Evolutionary conservation across 164 flowering plant genomes (phyloP).

Genomic region (Santalum album): DNA sequence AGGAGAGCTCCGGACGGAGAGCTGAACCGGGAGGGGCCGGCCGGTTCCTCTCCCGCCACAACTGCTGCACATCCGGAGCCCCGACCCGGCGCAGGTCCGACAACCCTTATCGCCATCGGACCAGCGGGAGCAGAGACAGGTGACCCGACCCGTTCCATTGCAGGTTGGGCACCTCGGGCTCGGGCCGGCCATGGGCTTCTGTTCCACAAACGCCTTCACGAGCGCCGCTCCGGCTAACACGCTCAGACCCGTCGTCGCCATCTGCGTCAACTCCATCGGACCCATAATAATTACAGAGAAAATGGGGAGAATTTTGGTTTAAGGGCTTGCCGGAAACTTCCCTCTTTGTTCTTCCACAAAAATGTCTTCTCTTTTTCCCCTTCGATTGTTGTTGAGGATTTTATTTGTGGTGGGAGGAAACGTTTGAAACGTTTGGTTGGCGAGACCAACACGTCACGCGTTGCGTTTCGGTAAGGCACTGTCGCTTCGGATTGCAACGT

Average conservation of each 20-base stretch:
- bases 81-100: slow-evolving; percentile 81
- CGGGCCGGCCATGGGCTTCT: slow-evolving; percentile 71
- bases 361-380: too few species aligned
- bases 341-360: too few species aligned
- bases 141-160: slow-evolving; percentile 80
- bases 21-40: slow-evolving; percentile 70
- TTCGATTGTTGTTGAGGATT: too few species aligned
- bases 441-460: too few species aligned
- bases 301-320: too few species aligned
- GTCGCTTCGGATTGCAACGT: too few species aligned
- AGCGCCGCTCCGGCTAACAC: slow-evolving; percentile 79
- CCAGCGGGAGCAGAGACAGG: slow-evolving; percentile 80
- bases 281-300: slow-evolving; percentile 25
- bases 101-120: slow-evolving; percentile 90
- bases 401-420: too few species aligned
- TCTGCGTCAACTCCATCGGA: slow-evolving; percentile 59
- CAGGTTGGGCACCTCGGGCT: slow-evolving; percentile 63
- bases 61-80: slow-evolving; percentile 71
- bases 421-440: too few species aligned
- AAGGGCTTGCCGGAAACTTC: too few species aligned
- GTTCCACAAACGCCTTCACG: slow-evolving; percentile 70
- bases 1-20: slow-evolving; percentile 36
- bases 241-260: slow-evolving; percentile 86
- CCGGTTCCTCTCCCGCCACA: slow-evolving; percentile 95
- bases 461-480: too few species aligned